Evolutionary conservation across 2,329 filamentous ascomycete genomes (phyloP), one percentile per base, ranked within the genome.

Genomic region (Talaromyces sp.): DNA sequence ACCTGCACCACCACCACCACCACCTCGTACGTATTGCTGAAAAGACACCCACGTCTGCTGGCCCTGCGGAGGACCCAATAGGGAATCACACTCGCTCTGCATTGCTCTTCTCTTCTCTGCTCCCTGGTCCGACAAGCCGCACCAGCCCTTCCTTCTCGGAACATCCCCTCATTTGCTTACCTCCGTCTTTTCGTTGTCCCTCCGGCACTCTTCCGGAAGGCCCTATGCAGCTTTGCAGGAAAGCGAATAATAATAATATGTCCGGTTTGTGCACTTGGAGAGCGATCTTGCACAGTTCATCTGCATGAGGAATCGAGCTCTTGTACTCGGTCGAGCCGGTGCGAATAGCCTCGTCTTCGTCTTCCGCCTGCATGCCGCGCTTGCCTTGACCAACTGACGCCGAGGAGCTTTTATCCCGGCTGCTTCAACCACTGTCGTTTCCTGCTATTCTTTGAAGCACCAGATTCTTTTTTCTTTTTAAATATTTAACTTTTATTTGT

Each of bases 351-450:
- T 46, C 3, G 17, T 52, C 24, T 24, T 52, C 49, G 24, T 7
- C 24, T n/a, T 26, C 19, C 19, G 49, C 49, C 49, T 52, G 27
- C 49, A 52, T 52, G 49, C 14, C 29, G 49, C 49, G 17, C 49
- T 29, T 52, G 8, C 14, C 24, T 27, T 27, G 24, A 52, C 49
- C 49, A 29, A 52, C 13, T 24, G 43, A 46, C 43, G 19, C 43
- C 43, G 43, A 46, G 19, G n/a, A 24, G 43, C 49, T 52, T 50
- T 29, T 27, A 26, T 32, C 29, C 32, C 24, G 27, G 11, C 53
- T 14, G 21, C 29, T 55, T 55, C 53, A 55, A 35, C 19, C 29
- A 55, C 53, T 24, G 19, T 55, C 53, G 53, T 55, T 55, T 55
- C n/a, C 29, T 19, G 19, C 26, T 55, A 26, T 54, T 54, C 19